Percentiles rank a stretch among this genome's conserved stretches.
These are phyloP conservation scores for Coniella vitis DNA, from an alignment of 2,329 filamentous ascomycete genomes.

Conservation along the genomic window DNA sequence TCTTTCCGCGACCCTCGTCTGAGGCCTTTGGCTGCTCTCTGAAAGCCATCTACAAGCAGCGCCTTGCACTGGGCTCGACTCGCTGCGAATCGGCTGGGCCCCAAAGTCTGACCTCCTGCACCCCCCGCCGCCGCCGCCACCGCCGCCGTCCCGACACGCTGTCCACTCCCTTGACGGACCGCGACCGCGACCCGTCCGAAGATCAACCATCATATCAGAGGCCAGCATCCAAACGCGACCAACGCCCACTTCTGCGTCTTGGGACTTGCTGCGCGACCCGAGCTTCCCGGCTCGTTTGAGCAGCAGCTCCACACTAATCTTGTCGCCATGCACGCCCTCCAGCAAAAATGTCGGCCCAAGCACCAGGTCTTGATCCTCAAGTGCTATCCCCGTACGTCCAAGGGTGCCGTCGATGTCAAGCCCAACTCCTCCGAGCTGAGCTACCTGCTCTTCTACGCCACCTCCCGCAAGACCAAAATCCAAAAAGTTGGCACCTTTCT, in stretches of 20 bases:
- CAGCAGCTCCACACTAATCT: neutral
- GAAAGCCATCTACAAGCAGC: too few relatives aligned
- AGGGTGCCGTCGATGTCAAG: constrained; percentile 86
- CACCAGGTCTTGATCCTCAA: constrained; percentile 95
- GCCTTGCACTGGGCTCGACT: too few relatives aligned
- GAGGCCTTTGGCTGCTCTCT: too few relatives aligned
- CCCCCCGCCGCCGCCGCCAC: too few relatives aligned
- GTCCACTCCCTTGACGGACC: neutral
- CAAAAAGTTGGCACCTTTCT: constrained; percentile 93
- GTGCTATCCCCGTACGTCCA: constrained; percentile 90
- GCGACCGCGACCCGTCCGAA: neutral
- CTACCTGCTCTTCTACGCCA: constrained; percentile 95
- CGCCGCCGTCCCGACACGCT: too few relatives aligned
- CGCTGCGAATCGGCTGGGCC: too few relatives aligned
- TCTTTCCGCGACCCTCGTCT: too few relatives aligned
- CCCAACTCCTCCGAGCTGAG: constrained; percentile 95
- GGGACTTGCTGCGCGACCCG: neutral
- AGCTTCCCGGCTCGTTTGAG: neutral
- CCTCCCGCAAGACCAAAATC: constrained; percentile 87
- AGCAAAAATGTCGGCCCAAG: constrained; percentile 75
- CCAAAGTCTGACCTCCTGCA: neutral
- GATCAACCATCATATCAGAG: too few relatives aligned
- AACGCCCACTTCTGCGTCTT: too few relatives aligned
- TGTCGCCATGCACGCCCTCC: constrained; percentile 54
- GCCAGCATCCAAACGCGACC: too few relatives aligned